Evolutionary conservation across 75 land plant species (phyloP).

Genomic region (Adiantum capillusveneris): DNA sequence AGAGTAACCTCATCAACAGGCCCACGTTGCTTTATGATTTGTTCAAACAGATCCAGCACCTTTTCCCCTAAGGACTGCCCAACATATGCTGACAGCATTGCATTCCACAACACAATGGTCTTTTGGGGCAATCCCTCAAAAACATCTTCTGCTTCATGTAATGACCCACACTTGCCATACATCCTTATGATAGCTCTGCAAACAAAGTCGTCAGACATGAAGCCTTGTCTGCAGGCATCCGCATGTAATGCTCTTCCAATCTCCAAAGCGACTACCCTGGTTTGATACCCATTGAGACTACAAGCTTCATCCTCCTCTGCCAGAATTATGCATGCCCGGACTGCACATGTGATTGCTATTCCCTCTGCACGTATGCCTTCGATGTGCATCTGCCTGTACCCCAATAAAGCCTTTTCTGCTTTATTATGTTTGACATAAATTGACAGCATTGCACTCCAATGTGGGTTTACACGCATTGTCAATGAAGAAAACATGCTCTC

Average conservation of each 20-base stretch:
- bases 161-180: slow-evolving; percentile 21
- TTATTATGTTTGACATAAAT: slow-evolving; percentile 5
- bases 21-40: not conserved
- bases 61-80: not conserved
- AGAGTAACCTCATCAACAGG: slow-evolving; percentile 9
- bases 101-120: slow-evolving; percentile 22
- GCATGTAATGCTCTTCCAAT: not conserved
- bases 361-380: slow-evolving; percentile 6
- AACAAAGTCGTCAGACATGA: slow-evolving; percentile 9
- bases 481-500: not conserved
- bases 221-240: not conserved
- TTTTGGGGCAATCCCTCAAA: slow-evolving; percentile 7
- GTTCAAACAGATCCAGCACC: not conserved
- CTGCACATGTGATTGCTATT: not conserved
- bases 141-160: slow-evolving; percentile 3
- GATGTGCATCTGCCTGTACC: slow-evolving; percentile 9
- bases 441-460: slow-evolving; percentile 3
- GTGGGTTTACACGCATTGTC: slow-evolving; percentile 6
- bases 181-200: slow-evolving; percentile 5
- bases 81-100: slow-evolving; percentile 21
- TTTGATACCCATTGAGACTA: too few species aligned
- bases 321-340: slow-evolving; percentile 5
- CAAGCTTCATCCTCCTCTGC: too few species aligned
- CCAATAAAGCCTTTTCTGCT: not conserved
- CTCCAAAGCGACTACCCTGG: not conserved